A percentile compares a stretch with the other conserved stretches of the same genome.
Evolutionary conservation across 257 asterid species (phyloP).

Genomic region (Knoxia roxburghii): DNA sequence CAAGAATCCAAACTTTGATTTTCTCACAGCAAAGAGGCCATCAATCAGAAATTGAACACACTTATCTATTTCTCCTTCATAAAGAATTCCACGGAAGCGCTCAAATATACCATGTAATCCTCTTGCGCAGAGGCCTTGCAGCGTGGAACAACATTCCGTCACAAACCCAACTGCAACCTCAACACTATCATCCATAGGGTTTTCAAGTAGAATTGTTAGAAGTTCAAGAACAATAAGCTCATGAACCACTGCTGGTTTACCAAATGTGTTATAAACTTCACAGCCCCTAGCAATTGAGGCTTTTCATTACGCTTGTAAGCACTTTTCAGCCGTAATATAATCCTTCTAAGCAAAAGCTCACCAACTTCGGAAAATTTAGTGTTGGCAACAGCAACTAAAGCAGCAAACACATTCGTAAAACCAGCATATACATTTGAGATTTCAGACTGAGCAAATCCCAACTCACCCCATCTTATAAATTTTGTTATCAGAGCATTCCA

Average conservation of each 20-base stretch:
- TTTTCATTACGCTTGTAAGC: constrained; percentile 82
- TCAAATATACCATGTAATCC: constrained; percentile 94
- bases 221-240: constrained; percentile 97
- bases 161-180: constrained; percentile 95
- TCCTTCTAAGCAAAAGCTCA: constrained; percentile 69
- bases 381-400: constrained; percentile 79
- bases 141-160: constrained; percentile 81
- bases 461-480: too few species aligned
- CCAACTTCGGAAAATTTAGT: constrained; percentile 91
- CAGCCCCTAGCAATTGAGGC: constrained; percentile 90
- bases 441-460: too few species aligned
- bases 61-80: constrained; percentile 92
- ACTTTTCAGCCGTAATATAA: constrained; percentile 63
- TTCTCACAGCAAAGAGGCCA: constrained; percentile 87
- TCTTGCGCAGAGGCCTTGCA: constrained; percentile 75
- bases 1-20: constrained; percentile 91
- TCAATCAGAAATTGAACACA: constrained; percentile 87
- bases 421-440: constrained; percentile 95
- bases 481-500: too few species aligned
- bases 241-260: constrained; percentile 89
- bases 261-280: constrained; percentile 84
- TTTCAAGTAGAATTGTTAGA: constrained; percentile 62
- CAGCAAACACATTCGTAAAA: constrained; percentile 86
- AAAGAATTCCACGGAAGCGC: constrained; percentile 93
- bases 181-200: constrained; percentile 89